phyloP scores from a whole-genome alignment of 2,329 filamentous ascomycete species.

The Stromatinia cepivora region DNA sequence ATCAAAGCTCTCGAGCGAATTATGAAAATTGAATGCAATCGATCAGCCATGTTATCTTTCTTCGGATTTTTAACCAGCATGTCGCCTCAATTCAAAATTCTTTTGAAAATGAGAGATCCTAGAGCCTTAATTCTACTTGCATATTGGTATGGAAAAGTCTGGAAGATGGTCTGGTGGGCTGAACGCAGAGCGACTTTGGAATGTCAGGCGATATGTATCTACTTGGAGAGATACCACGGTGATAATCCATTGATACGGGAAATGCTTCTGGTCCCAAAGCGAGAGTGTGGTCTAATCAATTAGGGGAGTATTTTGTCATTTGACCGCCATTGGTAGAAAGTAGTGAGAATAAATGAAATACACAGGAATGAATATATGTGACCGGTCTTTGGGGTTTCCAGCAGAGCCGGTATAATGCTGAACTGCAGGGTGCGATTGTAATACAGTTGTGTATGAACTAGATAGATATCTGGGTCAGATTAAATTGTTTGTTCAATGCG shows the following conservation, averaged over 20 bases:
- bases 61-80: constrained; percentile 51
- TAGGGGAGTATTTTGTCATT: too few relatives aligned
- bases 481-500: background rate
- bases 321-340: too few relatives aligned
- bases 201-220: constrained; percentile 50
- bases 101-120: constrained; percentile 53
- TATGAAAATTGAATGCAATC: constrained; percentile 33
- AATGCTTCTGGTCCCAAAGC: constrained; percentile 26
- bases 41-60: constrained; percentile 48
- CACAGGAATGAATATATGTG: too few relatives aligned
- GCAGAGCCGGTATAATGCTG: background rate
- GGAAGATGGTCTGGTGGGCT: constrained; percentile 50
- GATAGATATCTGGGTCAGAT: too few relatives aligned
- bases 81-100: constrained; percentile 45
- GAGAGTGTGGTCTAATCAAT: constrained; percentile 3
- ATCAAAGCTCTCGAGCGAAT: constrained; percentile 22
- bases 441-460: background rate
- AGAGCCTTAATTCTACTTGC: constrained; percentile 55
- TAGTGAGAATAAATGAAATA: too few relatives aligned
- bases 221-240: constrained; percentile 42
- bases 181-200: constrained; percentile 49
- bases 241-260: constrained; percentile 28
- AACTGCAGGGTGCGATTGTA: background rate
- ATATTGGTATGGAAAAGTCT: constrained; percentile 56
- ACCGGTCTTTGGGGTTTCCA: too few relatives aligned